Evolutionary conservation across 2,329 filamentous ascomycete species (phyloP), one percentile per base, ranked within the genome.

Genomic region (Diaporthe sp.): DNA sequence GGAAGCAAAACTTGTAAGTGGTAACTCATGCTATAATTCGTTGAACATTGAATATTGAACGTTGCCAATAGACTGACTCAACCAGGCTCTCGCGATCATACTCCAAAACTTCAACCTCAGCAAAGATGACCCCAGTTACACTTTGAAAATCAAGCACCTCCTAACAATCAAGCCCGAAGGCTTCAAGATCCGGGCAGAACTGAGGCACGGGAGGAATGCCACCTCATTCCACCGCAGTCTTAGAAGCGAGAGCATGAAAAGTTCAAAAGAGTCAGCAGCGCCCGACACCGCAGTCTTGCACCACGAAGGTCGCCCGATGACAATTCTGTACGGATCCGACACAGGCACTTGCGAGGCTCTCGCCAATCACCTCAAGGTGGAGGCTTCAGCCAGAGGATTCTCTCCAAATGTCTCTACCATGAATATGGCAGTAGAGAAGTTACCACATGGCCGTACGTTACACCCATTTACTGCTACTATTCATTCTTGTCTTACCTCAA

Each of bases 281-380:
- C 28, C 52, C 13, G 52, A 1, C 28, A 19, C 25, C 13, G 13
- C 15, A 55, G 15, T 33, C 4, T 30, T 9, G 28, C 0, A 17
- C 28, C 52, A 10, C 19, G 7, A 67, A 35, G 61, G 61, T 22
- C 61, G 22, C 10, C 42, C 61, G 13, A 67, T 96, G 77, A 88
- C 89, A 22, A 88, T 96, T 30, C 88, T 92, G 55, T 95, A 94
- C 79, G 94, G 94, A 3, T 93, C 92, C 25, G 95, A 95, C 80
- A 91, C 90, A 2, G 93, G 93, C 0, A 95, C 93, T 1, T 95
- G 93, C 80, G 92, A 95, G 81, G 87, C 91, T 1, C 86, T 95
- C 58, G 91, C 93, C 1, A 88, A 92, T 76, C 86, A 89, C 33
- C 80, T 95, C 0, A 89, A 89, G 28, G 87, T 89, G 58, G 87